Evolutionary conservation across 2,329 filamentous ascomycete species (phyloP), one percentile per base, ranked within the genome.

Genomic region (Mariannaea sp.): DNA sequence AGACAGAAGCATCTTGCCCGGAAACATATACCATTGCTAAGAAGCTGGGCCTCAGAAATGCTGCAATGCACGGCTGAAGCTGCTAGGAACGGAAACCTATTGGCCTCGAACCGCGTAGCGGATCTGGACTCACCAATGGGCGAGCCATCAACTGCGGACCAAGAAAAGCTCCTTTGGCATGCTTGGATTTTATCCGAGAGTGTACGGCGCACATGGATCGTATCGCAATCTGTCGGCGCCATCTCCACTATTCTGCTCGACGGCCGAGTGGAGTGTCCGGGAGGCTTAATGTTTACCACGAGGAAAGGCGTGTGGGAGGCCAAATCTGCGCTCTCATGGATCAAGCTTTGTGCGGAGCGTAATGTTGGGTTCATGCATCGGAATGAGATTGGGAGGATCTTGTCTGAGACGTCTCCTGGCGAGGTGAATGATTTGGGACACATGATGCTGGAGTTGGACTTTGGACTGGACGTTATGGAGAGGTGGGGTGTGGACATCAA

Each of bases 141-240:
- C 38, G 30, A 44, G 2, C 48, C 49, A 7, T 48, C 44, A 2
- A 53, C 47, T n/a, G 45, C 43, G 8, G 50, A 54, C 0, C 51
- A 42, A 2, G 57, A 57, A 16, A 43, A 58, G 7, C 55, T 58
- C 17, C 38, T 64, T 1, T 70, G 67, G 67, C 59, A 68, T 26
- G 59, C 66, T 4, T 71, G 68, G 68, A 62, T 71, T 16, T 41
- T 71, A 1, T 58, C 67, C 3, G 69, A 71, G 49, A 65, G 61
- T 17, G 48, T 68, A n/a, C 57, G 69, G 5, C 62, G 69, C 8
- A 69, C 66, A 1, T 70, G 66, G 59, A 47, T 64, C 17, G 32
- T 68, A 7, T 58, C 56, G 22, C 22, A 24, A 8, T 5, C 22
- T 24, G 22, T 24, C 8, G 5, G 8, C 8, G 8, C 22, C 22